These are phyloP conservation scores for Galeopsis tetrahit DNA, from an alignment of 257 asterid genomes.

Conservation along the genomic window DNA sequence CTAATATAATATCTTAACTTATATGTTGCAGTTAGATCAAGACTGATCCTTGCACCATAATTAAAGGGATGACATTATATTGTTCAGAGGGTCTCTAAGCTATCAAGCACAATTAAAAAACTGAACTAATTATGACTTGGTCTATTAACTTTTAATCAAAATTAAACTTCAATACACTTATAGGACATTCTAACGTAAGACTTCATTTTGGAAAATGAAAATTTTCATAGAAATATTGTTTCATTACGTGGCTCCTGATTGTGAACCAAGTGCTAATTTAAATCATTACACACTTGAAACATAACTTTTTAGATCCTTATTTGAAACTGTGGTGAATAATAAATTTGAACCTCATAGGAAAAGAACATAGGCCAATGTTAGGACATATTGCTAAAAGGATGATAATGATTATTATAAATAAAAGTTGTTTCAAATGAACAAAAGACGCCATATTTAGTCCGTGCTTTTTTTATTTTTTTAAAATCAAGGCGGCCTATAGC, in stretches of 20 bases:
- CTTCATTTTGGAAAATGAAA: neutral
- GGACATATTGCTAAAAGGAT: neutral
- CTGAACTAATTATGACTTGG: neutral
- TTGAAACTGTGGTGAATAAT: neutral
- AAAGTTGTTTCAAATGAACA: neutral
- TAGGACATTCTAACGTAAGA: neutral
- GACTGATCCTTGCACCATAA: neutral
- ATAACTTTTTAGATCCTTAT: neutral
- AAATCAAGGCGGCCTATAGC: neutral
- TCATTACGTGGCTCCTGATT: neutral
- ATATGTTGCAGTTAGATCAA: neutral
- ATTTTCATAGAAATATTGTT: neutral
- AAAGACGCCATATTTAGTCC: neutral
- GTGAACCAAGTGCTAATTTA: neutral
- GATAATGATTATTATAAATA: conserved; percentile 1
- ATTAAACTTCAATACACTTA: neutral
- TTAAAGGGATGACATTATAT: neutral
- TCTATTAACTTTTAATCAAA: neutral
- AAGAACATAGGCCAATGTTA: neutral
- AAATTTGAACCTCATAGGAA: conserved; percentile 15
- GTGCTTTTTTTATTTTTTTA: neutral
- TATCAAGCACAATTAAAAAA: conserved; percentile 12
- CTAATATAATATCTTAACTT: conserved; percentile 11
- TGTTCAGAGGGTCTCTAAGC: neutral
- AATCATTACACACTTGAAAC: neutral